Percentiles rank a stretch among this genome's conserved stretches.
phyloP scores from a whole-genome alignment of 441 rosid genomes.

The Geranium incanum region DNA sequence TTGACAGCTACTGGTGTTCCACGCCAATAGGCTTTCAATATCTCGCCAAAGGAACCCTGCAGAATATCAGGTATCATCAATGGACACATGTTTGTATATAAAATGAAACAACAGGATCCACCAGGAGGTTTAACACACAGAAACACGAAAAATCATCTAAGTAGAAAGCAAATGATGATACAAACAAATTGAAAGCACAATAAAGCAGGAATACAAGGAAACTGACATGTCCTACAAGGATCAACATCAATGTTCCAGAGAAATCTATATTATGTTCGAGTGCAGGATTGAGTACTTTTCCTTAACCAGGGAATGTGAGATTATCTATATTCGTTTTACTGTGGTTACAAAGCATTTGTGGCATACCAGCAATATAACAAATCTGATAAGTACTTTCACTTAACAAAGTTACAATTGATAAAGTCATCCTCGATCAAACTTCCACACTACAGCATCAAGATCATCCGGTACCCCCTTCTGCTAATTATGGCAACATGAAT shows the following conservation, averaged over 20 bases:
- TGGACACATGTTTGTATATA: constrained; percentile 19
- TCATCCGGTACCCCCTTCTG: not conserved
- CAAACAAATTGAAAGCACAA: not conserved
- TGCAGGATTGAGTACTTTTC: not conserved
- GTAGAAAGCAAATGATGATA: not conserved
- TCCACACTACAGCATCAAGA: no score
- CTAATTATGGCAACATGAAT: no score
- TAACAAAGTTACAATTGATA: no score
- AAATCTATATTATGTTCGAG: not conserved
- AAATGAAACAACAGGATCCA: constrained; percentile 2
- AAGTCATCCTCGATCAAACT: no score
- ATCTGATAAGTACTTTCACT: no score
- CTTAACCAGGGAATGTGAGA: not conserved
- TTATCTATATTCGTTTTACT: not conserved
- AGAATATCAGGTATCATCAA: constrained; percentile 20
- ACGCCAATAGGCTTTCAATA: constrained; percentile 85
- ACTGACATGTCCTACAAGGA: not conserved
- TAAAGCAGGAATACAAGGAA: no score
- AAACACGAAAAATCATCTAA: not conserved
- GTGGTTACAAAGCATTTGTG: no score
- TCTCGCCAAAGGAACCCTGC: constrained; percentile 98
- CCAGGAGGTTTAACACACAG: constrained; percentile 5
- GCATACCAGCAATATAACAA: no score
- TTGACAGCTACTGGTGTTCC: constrained; percentile 97
- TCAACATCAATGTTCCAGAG: not conserved